Conservation (phyloP, 1,284 basidiomycete species). For the Tilletia caries region DNA sequence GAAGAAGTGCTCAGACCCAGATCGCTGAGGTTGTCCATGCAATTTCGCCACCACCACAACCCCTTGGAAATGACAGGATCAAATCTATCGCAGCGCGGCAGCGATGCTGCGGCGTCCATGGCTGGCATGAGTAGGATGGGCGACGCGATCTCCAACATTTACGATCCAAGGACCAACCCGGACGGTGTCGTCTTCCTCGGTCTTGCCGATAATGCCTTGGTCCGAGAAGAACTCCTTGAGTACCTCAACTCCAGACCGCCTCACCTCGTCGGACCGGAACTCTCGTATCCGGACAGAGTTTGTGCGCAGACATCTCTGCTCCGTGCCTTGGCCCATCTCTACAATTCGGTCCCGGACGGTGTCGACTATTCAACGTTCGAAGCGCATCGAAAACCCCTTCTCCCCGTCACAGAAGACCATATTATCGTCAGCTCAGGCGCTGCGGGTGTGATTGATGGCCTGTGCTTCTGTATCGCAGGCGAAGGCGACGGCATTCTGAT, state of each 20-base stretch:
- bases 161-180: constrained; percentile 33
- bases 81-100: constrained; percentile 30
- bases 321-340: constrained; percentile 19
- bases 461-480: constrained; percentile 37
- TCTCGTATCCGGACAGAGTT: constrained; percentile 39
- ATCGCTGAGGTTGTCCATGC: too few species aligned
- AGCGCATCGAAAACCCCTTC: constrained; percentile 18
- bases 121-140: constrained; percentile 13
- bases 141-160: constrained; percentile 27
- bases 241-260: constrained; percentile 26
- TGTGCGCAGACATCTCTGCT: constrained; percentile 11
- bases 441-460: constrained; percentile 33
- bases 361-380: background rate
- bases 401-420: constrained; percentile 27
- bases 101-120: constrained; percentile 16
- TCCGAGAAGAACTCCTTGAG: constrained; percentile 26
- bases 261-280: constrained; percentile 24
- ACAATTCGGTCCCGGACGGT: constrained; percentile 16
- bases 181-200: constrained; percentile 39
- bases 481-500: constrained; percentile 36
- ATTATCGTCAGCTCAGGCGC: constrained; percentile 38
- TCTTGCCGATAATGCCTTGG: constrained; percentile 38
- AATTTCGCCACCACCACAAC: too few species aligned
- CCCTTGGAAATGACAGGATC: background rate
- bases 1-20: too few species aligned